A percentile compares a stretch with the other conserved stretches of the same genome.
These are phyloP conservation scores for Casaregolazyma lundiana DNA, from an alignment of 1,139 yeast genomes.

Conservation along the genomic window DNA sequence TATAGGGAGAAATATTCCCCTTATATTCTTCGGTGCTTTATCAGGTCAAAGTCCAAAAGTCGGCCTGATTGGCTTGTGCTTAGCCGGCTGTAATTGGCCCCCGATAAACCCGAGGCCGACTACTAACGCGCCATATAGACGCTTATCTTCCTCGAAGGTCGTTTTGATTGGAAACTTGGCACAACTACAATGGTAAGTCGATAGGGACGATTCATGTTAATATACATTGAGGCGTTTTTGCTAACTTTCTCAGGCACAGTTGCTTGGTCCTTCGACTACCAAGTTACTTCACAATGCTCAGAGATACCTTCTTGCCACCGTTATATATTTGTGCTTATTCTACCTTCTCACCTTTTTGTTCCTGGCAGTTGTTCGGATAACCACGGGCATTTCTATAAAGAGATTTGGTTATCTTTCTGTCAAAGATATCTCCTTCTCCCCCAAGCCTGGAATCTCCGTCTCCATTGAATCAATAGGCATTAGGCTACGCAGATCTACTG, in stretches of 20 bases:
- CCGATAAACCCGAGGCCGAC: too few species aligned
- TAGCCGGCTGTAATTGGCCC: too few species aligned
- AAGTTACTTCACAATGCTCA: slow-evolving; percentile 14
- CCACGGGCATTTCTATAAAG: slow-evolving; percentile 41
- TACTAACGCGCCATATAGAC: too few species aligned
- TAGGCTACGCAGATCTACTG: slow-evolving; percentile 38
- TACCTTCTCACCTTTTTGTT: slow-evolving; percentile 34
- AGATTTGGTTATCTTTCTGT: slow-evolving; percentile 40
- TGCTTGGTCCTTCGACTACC: slow-evolving; percentile 9
- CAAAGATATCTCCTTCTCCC: slow-evolving; percentile 34
- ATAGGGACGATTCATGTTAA: not conserved
- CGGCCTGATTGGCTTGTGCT: too few species aligned
- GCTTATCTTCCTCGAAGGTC: too few species aligned
- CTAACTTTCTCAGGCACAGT: slow-evolving; percentile 1
- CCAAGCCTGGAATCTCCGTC: slow-evolving; percentile 33
- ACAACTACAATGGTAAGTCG: not conserved
- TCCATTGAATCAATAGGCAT: slow-evolving; percentile 35
- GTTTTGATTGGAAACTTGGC: too few species aligned
- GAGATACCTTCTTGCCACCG: slow-evolving; percentile 19
- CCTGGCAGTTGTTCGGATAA: slow-evolving; percentile 37
- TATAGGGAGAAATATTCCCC: too few species aligned
- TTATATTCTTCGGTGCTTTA: too few species aligned
- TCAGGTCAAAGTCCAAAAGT: too few species aligned
- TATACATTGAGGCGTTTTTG: not conserved
- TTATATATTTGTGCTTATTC: slow-evolving; percentile 25